These are phyloP conservation scores for Ophiostoma pallidulum DNA, from an alignment of 2,329 filamentous ascomycete genomes.

Conservation along the genomic window DNA sequence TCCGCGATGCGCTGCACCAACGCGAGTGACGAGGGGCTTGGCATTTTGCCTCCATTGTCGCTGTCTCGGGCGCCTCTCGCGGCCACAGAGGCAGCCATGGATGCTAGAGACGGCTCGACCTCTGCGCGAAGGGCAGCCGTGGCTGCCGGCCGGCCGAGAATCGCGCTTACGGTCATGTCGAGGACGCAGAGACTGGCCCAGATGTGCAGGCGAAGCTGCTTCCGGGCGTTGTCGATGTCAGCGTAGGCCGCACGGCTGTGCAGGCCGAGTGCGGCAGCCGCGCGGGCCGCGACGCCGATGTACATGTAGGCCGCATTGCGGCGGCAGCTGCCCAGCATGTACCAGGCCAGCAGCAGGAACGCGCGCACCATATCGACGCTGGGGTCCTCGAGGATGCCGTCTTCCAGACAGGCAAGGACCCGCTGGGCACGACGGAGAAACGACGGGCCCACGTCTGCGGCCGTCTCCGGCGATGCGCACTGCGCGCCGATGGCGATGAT, in stretches of 20 bases:
- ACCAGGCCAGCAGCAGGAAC: slow-evolving; percentile 49
- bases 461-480: slow-evolving; percentile 7
- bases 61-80: no score
- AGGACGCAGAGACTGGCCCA: slow-evolving; percentile 39
- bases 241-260: slow-evolving; percentile 2
- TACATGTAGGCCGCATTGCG: slow-evolving; percentile 55
- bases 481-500: slow-evolving; percentile 18
- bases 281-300: slow-evolving; percentile 26
- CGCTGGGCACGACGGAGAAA: slow-evolving; percentile 6
- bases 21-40: no score
- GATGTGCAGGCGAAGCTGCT: slow-evolving; percentile 28
- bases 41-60: no score
- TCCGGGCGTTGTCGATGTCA: no score
- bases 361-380: slow-evolving; percentile 41
- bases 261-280: no score
- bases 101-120: slow-evolving; percentile 15
- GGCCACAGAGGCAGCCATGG: not conserved
- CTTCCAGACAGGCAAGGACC: slow-evolving; percentile 21
- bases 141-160: slow-evolving; percentile 35
- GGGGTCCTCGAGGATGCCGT: slow-evolving; percentile 45
- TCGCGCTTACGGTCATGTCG: slow-evolving; percentile 38
- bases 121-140: slow-evolving; percentile 24
- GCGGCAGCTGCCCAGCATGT: slow-evolving; percentile 49
- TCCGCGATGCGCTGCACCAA: no score
- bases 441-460: not conserved